Percentiles rank a stretch among this genome's conserved stretches.
Conservation (phyloP, 2,329 filamentous ascomycete species). For the Scedosporium aurantiacum region DNA sequence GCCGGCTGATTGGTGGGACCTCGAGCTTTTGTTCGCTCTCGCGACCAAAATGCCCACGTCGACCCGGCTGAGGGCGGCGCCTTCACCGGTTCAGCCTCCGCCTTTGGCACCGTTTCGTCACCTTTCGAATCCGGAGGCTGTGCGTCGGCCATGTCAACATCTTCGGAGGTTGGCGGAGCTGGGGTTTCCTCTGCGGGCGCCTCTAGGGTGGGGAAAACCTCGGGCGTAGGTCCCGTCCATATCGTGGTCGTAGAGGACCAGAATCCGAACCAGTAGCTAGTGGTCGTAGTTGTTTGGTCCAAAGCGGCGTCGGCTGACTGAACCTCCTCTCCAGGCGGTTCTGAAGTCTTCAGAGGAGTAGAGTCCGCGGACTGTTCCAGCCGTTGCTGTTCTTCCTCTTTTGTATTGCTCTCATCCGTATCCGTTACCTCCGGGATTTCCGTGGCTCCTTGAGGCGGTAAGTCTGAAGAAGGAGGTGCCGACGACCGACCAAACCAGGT, state of each 20-base stretch:
- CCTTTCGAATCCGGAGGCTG: slow-evolving; percentile 13
- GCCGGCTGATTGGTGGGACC: slow-evolving; percentile 11
- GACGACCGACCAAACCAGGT: slow-evolving; percentile 35
- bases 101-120: slow-evolving; percentile 13
- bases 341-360: neutral
- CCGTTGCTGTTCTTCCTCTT: neutral
- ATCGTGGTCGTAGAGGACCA: slow-evolving; percentile 20
- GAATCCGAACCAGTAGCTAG: slow-evolving; percentile 29
- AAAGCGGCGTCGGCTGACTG: neutral
- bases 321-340: neutral
- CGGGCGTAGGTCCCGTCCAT: slow-evolving; percentile 2
- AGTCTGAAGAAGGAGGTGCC: slow-evolving; percentile 1
- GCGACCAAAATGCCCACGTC: slow-evolving; percentile 76
- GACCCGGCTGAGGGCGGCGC: slow-evolving; percentile 38
- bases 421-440: neutral
- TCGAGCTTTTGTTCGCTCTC: slow-evolving; percentile 32
- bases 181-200: slow-evolving; percentile 13
- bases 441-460: neutral
- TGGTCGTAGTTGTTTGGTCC: neutral
- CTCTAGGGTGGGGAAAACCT: slow-evolving; percentile 5
- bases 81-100: slow-evolving; percentile 24
- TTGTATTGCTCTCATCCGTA: neutral
- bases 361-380: neutral
- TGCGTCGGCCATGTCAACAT: slow-evolving; percentile 33
- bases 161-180: slow-evolving; percentile 21